Base-by-base conservation (phyloP, 805 yeast species). In the Saccharomycopsis schoenii region DNA sequence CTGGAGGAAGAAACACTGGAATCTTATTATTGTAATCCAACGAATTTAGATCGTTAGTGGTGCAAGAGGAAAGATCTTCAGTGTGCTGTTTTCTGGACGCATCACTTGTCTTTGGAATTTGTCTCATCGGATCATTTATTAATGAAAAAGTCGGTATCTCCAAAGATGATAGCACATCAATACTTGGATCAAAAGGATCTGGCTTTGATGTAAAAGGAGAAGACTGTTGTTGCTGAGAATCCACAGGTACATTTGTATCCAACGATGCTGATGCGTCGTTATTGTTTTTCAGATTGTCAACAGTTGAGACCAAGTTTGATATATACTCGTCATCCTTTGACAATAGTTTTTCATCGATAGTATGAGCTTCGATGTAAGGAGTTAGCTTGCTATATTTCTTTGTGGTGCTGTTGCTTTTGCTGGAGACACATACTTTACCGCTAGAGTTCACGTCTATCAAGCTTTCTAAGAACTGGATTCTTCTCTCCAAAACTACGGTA, bases 401-500 rank as follows among this genome's bases (percentile, higher is more conserved):
- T 41, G 61, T 58, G 58, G 67, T 65, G 63, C 67, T 66, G 50
- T 66, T 65, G 6, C 70, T 15, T 10, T 60, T 57, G n/a, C 21
- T 47, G 4, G 52, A 47, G n/a, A 47, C 15, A 47, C 14, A 15
- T 62, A 47, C 29, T 21, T 47, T 47, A 8, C 52, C 52, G n/a
- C 21, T 47, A 14, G 52, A 25, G n/a, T 47, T 47, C n/a, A 47
- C 52, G 57, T 78, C 80, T 36, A 82, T 67, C 36, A 80, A 61
- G 52, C 74, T 77, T 64, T 84, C 87, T 55, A 84, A 67, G 59
- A 75, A 78, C 59, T 76, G 76, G 41, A 84, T 76, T 66, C 80
- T 80, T 61, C 78, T 79, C 66, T 84, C 89, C 60, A 84, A 67
- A 68, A 82, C 75, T 15, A 74, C 61, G 0, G 87, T 83, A 66